Evolutionary conservation across 2,329 filamentous ascomycete genomes (phyloP), one percentile per base, ranked within the genome.

Genomic region (Sporothrix euskadiensis): DNA sequence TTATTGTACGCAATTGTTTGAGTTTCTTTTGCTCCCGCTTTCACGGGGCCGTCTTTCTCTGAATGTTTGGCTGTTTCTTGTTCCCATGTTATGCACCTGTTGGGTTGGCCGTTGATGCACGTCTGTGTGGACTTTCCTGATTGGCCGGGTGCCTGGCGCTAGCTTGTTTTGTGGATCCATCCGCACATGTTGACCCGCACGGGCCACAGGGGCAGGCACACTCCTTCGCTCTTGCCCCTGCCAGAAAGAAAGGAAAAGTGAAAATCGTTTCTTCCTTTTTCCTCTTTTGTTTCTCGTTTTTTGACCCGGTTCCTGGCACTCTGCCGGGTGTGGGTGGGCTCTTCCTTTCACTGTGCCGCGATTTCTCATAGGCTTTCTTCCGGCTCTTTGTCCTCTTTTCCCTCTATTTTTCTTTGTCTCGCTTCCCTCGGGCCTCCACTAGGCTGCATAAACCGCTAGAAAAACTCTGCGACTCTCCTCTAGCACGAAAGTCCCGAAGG

Each of bases 81-180:
- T 30, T n/a, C 12, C 39, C 35, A 26, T 44, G 61, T 63, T 63
- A n/a, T 32, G 54, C 26, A 61, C 54, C 12, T 70, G 44, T 26
- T 35, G 22, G 44, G 4, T 71, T 70, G 61, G 14, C 41, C 35
- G 32, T 49, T 56, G 32, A n/a, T 26, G 41, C 39, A n/a, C 22
- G 63, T 68, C 68, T 9, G n/a, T 32, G 39, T 73, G 72, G 61
- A 19, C 19, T 1, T 14, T 41, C 26, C 8, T 70, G 44, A 75
- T 75, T 75, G 69, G 74, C 22, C 65, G 35, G 4, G 74, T 75
- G 39, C 74, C 74, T 75, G 74, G 47, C 74, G 71, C 71, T 75
- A 75, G 71, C 16, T 57, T 44, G 54, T 41, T 57, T 66, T 30
- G 56, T 30, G 56, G 52, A 39, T 26, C 69, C 59, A 47, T 10